Evolutionary conservation across 1,139 yeast genomes (phyloP).

Genomic region (Saccharomyces hybrid): DNA sequence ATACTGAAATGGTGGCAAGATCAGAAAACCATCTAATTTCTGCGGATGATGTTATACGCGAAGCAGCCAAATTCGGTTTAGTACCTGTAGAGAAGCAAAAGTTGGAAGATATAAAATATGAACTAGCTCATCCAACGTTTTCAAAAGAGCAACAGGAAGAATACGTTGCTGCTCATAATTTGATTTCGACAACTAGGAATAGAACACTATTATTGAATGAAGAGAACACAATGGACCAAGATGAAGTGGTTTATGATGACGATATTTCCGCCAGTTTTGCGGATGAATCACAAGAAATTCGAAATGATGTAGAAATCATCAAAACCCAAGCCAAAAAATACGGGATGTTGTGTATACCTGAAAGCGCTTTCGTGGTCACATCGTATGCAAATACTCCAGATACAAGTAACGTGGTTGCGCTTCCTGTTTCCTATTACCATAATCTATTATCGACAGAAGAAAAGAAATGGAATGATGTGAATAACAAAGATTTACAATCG

Average conservation of each 20-base stretch:
- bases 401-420: slow-evolving; percentile 48
- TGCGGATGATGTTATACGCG: no score
- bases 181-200: slow-evolving; percentile 11
- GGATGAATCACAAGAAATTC: slow-evolving; percentile 1
- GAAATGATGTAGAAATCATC: background rate
- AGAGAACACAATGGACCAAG: background rate
- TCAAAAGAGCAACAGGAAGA: slow-evolving; percentile 16
- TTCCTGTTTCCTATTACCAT: slow-evolving; percentile 57
- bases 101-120: slow-evolving; percentile 8
- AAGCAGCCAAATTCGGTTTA: no score
- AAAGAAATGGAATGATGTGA: slow-evolving; percentile 38
- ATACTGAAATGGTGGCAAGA: no score
- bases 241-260: background rate
- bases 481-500: slow-evolving; percentile 39
- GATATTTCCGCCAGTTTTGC: background rate
- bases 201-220: slow-evolving; percentile 2
- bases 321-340: slow-evolving; percentile 35
- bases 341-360: slow-evolving; percentile 50
- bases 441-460: slow-evolving; percentile 38
- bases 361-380: slow-evolving; percentile 46
- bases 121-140: slow-evolving; percentile 18
- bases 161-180: slow-evolving; percentile 12
- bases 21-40: no score
- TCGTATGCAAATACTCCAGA: slow-evolving; percentile 46
- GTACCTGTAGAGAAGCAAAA: no score